These are phyloP conservation scores for Lyophyllum atratum DNA, from an alignment of 768 basidiomycete genomes.

Conservation along the genomic window DNA sequence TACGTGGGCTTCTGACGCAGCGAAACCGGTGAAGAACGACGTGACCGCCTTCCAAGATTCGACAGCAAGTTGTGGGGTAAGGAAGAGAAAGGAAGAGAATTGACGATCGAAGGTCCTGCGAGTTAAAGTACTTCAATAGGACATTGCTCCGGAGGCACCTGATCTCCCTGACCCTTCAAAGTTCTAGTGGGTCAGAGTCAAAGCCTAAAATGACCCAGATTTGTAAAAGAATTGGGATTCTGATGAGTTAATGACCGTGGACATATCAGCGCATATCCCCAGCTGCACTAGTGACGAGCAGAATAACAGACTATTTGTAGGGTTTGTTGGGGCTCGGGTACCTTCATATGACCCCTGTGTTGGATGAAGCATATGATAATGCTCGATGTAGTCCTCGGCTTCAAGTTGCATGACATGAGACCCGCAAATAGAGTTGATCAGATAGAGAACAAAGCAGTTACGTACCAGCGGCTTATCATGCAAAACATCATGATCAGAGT, in stretches of 20 bases:
- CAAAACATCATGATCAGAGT: not conserved
- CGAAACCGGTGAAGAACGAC: not conserved
- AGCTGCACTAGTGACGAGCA: not conserved
- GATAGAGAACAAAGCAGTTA: not conserved
- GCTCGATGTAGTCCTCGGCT: not conserved
- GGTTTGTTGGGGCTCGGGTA: not conserved
- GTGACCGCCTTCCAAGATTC: not conserved
- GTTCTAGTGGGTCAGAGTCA: constrained; percentile 13
- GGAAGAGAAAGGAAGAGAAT: not conserved
- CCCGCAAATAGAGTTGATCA: not conserved
- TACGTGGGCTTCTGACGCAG: not conserved
- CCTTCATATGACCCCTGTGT: not conserved
- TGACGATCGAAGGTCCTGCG: constrained; percentile 4
- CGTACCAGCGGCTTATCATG: not conserved
- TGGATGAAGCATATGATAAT: not conserved
- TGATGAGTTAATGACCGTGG: constrained; percentile 7
- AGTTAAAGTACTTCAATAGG: constrained; percentile 16
- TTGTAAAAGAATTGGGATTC: constrained; percentile 6
- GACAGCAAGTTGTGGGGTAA: not conserved
- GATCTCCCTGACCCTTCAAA: constrained; percentile 5
- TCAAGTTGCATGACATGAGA: not conserved
- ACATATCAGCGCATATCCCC: not conserved
- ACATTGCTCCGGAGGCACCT: constrained; percentile 15
- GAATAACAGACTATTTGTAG: not conserved
- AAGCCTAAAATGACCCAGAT: constrained; percentile 13